phyloP scores from a whole-genome alignment of 1,139 yeast species.

The Magnusiomyces tetraspermus region DNA sequence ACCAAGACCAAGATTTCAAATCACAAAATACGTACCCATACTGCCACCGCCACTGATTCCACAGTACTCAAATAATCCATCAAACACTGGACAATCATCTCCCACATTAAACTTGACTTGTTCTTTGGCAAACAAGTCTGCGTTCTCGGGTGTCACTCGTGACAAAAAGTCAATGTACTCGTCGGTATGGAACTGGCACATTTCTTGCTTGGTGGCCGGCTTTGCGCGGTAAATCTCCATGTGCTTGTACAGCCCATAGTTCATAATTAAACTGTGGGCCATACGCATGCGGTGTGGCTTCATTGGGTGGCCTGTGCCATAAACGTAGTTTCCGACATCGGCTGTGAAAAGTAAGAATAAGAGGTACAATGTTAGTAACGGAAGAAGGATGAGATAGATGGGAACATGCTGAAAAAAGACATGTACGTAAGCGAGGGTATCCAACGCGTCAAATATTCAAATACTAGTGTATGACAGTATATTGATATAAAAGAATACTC shows the following conservation, averaged over 20 bases:
- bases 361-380: too few species aligned
- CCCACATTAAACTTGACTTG: slow-evolving; percentile 82
- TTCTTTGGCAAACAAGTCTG: slow-evolving; percentile 45
- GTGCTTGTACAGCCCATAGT: slow-evolving; percentile 89
- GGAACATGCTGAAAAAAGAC: too few species aligned
- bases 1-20: too few species aligned
- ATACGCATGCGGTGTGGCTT: slow-evolving; percentile 97
- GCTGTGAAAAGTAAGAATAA: slow-evolving; percentile 30
- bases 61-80: slow-evolving; percentile 87
- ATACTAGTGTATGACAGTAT: too few species aligned
- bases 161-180: slow-evolving; percentile 79
- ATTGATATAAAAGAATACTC: too few species aligned
- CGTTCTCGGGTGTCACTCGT: slow-evolving; percentile 69
- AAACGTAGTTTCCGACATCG: slow-evolving; percentile 95
- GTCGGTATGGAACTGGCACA: slow-evolving; percentile 71
- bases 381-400: too few species aligned
- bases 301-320: slow-evolving; percentile 98
- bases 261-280: slow-evolving; percentile 96
- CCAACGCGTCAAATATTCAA: too few species aligned
- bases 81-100: slow-evolving; percentile 96
- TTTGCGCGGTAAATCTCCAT: slow-evolving; percentile 62
- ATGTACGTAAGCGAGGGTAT: too few species aligned
- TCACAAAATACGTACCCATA: slow-evolving; percentile 43
- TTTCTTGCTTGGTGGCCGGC: slow-evolving; percentile 66
- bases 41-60: slow-evolving; percentile 94